These are phyloP conservation scores for Starmerella floris DNA, from an alignment of 805 yeast species.

Conservation along the genomic window DNA sequence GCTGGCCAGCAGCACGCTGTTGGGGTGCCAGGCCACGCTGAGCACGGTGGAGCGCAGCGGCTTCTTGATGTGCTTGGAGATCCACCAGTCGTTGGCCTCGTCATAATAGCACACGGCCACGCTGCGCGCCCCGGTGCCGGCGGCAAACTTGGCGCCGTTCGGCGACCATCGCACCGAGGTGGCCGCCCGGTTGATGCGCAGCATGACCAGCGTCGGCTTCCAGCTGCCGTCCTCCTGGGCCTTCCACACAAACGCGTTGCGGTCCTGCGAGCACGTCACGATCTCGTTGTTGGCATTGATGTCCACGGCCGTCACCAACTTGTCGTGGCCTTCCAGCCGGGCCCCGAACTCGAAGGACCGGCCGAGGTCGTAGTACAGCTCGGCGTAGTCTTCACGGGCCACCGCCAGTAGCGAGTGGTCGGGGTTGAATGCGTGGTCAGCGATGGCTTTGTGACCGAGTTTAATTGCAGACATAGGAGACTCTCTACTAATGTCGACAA, in stretches of 20 bases:
- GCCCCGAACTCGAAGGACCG: conserved; percentile 47
- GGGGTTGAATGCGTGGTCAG: conserved; percentile 77
- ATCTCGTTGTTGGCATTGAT: conserved; percentile 69
- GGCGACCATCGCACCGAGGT: conserved; percentile 94
- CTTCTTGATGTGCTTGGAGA: conserved; percentile 89
- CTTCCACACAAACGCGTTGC: conserved; percentile 96
- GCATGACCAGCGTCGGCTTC: conserved; percentile 81
- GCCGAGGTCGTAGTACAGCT: conserved; percentile 49
- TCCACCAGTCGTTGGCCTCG: conserved; percentile 98
- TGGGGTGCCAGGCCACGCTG: conserved; percentile 83
- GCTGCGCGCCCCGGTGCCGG: conserved; percentile 87
- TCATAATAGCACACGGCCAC: conserved; percentile 95
- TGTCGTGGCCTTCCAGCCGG: conserved; percentile 45
- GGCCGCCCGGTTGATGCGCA: conserved; percentile 91
- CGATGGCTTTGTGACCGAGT: conserved; percentile 73
- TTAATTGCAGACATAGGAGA: conserved; percentile 32
- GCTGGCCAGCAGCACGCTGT: conserved; percentile 70
- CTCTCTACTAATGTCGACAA: conserved; percentile 17
- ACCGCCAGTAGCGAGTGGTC: conserved; percentile 60
- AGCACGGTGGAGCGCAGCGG: conserved; percentile 83
- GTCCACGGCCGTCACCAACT: conserved; percentile 88
- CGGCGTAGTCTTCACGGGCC: conserved; percentile 64
- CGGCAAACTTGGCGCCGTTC: conserved; percentile 88
- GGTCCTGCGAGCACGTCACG: conserved; percentile 93
- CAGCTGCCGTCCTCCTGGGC: conserved; percentile 46